Base-by-base conservation (phyloP, 352 stramenopile genomes). In the Phytophthora sp. region DNA sequence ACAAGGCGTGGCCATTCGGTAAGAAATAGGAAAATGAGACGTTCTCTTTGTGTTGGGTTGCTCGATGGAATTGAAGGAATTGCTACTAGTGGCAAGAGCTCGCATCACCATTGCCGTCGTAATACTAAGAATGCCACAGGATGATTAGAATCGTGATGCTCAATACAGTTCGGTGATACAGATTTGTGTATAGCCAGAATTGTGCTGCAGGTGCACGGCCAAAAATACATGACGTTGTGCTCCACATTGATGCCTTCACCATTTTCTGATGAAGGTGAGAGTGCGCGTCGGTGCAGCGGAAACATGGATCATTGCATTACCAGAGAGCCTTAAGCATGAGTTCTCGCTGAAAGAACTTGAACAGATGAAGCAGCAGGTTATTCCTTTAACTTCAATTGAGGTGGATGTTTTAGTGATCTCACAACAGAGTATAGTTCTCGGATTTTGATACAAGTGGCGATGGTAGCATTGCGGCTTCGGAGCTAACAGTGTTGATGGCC, bases 391-490 rank as follows among this genome's bases (percentile, higher is more conserved):
- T n/a, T n/a, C n/a, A n/a, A n/a, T n/a, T n/a, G n/a, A n/a, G n/a
- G n/a, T n/a, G n/a, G 18, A 15, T 9, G 13, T 5, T n/a, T 21
- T 31, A n/a, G n/a, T 17, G 8, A 31, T 20, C 18, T 48, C 32
- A 45, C 30, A 32, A 17, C 26, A 17, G 15, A 30, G 17, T 20
- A 23, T 11, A 91, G 81, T 91, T 91, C 46, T 82, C 67, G 20
- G 81, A 88, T 51, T 88, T 91, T 67, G 81, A 91, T 43, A 77
- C 69, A 44, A 88, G 76, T 39, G 81, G 81, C 2, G 81, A 87
- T 20, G 81, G 81, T 6, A 88, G 78, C 54, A 85, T 91, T 51
- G 74, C 78, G 11, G 74, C 76, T 11, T 67, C 63, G 1, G 81
- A 91, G 55, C 66, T 91, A 13, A 59, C 67, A 6, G 66, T 76